Conservation (phyloP, 176 grass and related monocot species). For the bread wheat (Triticum aestivum) region IWGSC_CS_RefSeq_v2.1 NC_057804.1:612606899-612607398, state of each 20-base stretch:
- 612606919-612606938: slow-evolving; percentile 55
- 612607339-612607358: too few species aligned
- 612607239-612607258: not conserved
- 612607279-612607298: not conserved
- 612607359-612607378: too few species aligned
- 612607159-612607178: too few species aligned
- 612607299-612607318: not conserved
- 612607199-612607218: slow-evolving; percentile 4
- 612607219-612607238: not conserved
- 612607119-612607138: too few species aligned
- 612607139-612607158: too few species aligned
- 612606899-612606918: slow-evolving; percentile 67
- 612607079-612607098: not conserved
- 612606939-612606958: slow-evolving; percentile 75
- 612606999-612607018: slow-evolving; percentile 1
- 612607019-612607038: too few species aligned
- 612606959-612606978: slow-evolving; percentile 67
- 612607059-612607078: too few species aligned
- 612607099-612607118: not conserved
- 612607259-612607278: not conserved
- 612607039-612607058: too few species aligned
- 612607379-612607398: too few species aligned
- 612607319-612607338: not conserved
- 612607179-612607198: not conserved
- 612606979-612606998: slow-evolving; percentile 65